phyloP scores from a whole-genome alignment of 179 eudicot genomes.

The Beta macrorhiza region DNA sequence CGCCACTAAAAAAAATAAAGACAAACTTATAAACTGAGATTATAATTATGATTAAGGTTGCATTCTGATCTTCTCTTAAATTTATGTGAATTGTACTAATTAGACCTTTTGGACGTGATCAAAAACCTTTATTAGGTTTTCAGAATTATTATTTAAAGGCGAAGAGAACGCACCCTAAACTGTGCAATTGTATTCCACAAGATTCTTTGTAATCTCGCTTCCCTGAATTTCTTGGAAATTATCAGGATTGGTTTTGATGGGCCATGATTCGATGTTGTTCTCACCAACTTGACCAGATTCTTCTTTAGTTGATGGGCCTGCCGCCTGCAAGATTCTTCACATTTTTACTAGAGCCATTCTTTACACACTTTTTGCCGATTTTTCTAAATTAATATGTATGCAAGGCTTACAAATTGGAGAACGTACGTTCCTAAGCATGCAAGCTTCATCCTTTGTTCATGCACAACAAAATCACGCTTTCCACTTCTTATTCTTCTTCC shows the following conservation, averaged over 20 bases:
- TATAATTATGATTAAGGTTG: too few relatives aligned
- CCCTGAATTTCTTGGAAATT: slow-evolving; percentile 35
- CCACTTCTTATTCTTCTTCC: neutral
- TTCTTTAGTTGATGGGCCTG: slow-evolving; percentile 33
- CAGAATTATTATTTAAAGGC: too few relatives aligned
- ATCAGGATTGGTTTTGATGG: slow-evolving; percentile 46
- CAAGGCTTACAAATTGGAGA: slow-evolving; percentile 3
- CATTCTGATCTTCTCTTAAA: too few relatives aligned
- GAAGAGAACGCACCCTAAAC: too few relatives aligned
- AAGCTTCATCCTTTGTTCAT: slow-evolving; percentile 1
- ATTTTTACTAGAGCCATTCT: slow-evolving; percentile 25
- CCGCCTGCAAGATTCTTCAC: slow-evolving; percentile 37
- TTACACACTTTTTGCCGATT: slow-evolving; percentile 17
- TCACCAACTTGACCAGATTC: slow-evolving; percentile 54
- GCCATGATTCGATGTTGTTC: slow-evolving; percentile 41
- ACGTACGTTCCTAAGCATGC: slow-evolving; percentile 16
- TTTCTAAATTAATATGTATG: neutral
- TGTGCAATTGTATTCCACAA: slow-evolving; percentile 27
- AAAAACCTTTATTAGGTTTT: too few relatives aligned
- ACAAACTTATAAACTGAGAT: too few relatives aligned
- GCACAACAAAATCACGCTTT: neutral
- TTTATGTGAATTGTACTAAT: too few relatives aligned
- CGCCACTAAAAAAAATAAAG: too few relatives aligned
- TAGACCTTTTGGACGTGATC: too few relatives aligned
- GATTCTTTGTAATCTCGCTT: slow-evolving; percentile 35